phyloP scores from a whole-genome alignment of 192 early-diverging fungal species.

The Borealophlyctis nickersoniae region DNA sequence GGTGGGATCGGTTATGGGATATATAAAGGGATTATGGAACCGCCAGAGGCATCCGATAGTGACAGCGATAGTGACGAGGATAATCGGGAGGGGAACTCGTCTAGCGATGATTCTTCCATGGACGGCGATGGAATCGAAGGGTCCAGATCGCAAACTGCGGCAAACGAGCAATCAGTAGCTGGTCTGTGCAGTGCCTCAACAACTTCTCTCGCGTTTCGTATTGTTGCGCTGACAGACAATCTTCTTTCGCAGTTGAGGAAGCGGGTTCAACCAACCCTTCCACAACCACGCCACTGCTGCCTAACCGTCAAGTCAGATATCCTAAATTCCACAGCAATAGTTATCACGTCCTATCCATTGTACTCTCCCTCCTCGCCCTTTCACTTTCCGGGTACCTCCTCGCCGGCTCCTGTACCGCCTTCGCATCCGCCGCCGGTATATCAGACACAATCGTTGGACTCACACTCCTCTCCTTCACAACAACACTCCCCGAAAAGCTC shows the following conservation, averaged over 20 bases:
- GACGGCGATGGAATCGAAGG: too few relatives aligned
- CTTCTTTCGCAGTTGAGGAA: too few relatives aligned
- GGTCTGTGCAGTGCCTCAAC: too few relatives aligned
- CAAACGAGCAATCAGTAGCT: too few relatives aligned
- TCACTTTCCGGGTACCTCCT: constrained; percentile 11
- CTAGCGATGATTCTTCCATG: too few relatives aligned
- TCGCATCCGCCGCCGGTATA: constrained; percentile 7
- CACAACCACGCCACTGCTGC: too few relatives aligned
- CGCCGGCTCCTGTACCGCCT: constrained; percentile 9
- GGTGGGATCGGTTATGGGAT: neutral
- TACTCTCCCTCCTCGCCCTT: constrained; percentile 4
- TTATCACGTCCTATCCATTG: neutral
- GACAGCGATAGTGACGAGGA: neutral
- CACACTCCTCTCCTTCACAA: constrained; percentile 12
- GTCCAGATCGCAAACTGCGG: too few relatives aligned
- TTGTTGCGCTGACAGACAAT: neutral
- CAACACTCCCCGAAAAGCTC: constrained; percentile 18
- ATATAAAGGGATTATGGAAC: constrained; percentile 5
- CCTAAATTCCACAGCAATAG: too few relatives aligned
- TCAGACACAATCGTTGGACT: constrained; percentile 10
- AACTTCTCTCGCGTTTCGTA: too few relatives aligned
- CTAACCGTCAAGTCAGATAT: too few relatives aligned
- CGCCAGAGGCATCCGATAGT: constrained; percentile 1
- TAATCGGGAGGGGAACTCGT: too few relatives aligned
- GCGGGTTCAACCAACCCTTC: too few relatives aligned